phyloP scores from a whole-genome alignment of 2,329 filamentous ascomycete genomes.

The Ascocoryne sarcoides region DNA sequence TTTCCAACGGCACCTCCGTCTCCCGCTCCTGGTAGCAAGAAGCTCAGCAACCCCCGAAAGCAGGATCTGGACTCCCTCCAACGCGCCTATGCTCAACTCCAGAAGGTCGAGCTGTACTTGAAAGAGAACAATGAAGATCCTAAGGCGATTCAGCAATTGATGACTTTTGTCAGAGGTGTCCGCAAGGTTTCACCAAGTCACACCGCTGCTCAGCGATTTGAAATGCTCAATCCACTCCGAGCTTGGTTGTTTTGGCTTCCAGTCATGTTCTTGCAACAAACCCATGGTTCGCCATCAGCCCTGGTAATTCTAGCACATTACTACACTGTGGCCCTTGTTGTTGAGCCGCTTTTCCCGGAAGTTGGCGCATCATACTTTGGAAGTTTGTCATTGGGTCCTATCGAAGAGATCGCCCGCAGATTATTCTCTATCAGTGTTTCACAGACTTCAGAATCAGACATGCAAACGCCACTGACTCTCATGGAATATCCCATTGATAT shows the following conservation, averaged over 20 bases:
- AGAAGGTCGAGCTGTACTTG: slow-evolving; percentile 58
- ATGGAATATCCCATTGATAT: slow-evolving; percentile 68
- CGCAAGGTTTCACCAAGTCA: slow-evolving; percentile 61
- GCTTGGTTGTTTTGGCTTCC: slow-evolving; percentile 97
- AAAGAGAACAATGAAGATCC: slow-evolving; percentile 62
- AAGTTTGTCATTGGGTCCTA: slow-evolving; percentile 66
- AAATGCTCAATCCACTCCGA: slow-evolving; percentile 76
- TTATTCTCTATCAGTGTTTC: slow-evolving; percentile 60
- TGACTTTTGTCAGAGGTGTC: slow-evolving; percentile 63
- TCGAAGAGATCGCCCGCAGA: slow-evolving; percentile 77
- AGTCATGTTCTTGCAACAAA: slow-evolving; percentile 70
- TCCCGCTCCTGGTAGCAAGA: slow-evolving; percentile 50
- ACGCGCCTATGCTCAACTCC: slow-evolving; percentile 56
- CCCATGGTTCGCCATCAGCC: slow-evolving; percentile 65
- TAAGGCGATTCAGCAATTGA: slow-evolving; percentile 59
- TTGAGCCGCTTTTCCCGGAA: slow-evolving; percentile 88
- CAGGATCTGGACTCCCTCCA: slow-evolving; percentile 64
- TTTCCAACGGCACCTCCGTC: slow-evolving; percentile 59
- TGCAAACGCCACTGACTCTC: slow-evolving; percentile 53
- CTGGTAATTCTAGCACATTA: slow-evolving; percentile 83
- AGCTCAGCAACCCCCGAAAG: slow-evolving; percentile 51
- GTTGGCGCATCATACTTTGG: slow-evolving; percentile 85
- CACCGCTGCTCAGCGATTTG: slow-evolving; percentile 76
- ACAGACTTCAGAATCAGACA: slow-evolving; percentile 45
- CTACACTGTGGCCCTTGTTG: slow-evolving; percentile 77